Evolutionary conservation across 345 rosid genomes (phyloP).

Genomic region (Reutealis trisperma): DNA sequence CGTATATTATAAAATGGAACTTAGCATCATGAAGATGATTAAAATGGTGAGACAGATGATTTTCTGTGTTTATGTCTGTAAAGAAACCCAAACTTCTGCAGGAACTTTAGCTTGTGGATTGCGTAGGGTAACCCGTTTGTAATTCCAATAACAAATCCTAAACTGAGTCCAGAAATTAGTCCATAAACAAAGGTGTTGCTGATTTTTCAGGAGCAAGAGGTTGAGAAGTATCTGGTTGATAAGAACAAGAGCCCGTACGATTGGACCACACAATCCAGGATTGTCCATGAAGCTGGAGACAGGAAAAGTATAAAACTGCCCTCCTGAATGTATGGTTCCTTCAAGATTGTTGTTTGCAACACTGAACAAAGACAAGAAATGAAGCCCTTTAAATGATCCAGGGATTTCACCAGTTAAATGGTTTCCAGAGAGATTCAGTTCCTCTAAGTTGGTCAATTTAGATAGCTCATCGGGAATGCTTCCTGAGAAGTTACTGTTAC

Average conservation of each 20-base stretch:
- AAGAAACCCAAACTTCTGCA: neutral
- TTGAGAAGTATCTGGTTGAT: neutral
- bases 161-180: constrained; percentile 8
- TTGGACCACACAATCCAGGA: neutral
- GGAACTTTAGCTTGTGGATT: constrained; percentile 8
- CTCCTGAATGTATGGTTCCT: too few species aligned
- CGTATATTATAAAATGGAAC: neutral
- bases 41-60: neutral
- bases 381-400: too few species aligned
- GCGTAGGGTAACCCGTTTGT: neutral
- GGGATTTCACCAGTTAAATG: too few species aligned
- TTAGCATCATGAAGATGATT: neutral
- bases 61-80: neutral
- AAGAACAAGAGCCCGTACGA: neutral
- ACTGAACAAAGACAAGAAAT: too few species aligned
- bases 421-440: too few species aligned
- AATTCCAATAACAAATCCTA: constrained; percentile 7
- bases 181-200: neutral
- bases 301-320: too few species aligned
- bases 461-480: too few species aligned
- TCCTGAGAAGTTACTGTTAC: too few species aligned
- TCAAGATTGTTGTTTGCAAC: too few species aligned
- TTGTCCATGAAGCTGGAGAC: too few species aligned
- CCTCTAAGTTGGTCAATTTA: too few species aligned
- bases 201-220: neutral